Percentiles rank a stretch among this genome's conserved stretches.
Conservation (phyloP, 1,284 basidiomycete genomes). For the Sanghuangporus weigelae region DNA sequence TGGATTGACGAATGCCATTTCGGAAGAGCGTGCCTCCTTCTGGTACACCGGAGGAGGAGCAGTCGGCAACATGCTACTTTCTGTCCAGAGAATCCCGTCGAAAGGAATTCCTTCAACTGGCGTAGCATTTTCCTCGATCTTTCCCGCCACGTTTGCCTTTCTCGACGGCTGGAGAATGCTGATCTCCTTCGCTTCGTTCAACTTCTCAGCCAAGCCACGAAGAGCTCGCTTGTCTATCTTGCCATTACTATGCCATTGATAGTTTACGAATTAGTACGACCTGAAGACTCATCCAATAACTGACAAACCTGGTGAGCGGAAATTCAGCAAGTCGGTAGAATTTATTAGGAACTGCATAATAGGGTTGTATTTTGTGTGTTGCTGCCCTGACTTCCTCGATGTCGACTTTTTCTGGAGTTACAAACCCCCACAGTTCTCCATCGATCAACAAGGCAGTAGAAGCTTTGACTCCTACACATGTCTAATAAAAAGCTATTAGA, state of each 20-base stretch:
- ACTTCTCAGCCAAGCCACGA: conserved; percentile 36
- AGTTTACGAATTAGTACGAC: not conserved
- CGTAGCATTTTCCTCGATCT: not conserved
- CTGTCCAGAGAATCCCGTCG: conserved; percentile 7
- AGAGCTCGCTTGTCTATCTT: conserved; percentile 51
- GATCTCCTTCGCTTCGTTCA: conserved; percentile 16
- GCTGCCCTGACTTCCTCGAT: conserved; percentile 38
- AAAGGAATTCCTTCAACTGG: not conserved
- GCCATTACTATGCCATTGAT: conserved; percentile 32
- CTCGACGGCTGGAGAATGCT: conserved; percentile 8
- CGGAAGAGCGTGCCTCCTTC: conserved; percentile 4
- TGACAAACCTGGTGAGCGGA: conserved; percentile 44
- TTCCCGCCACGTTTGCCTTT: conserved; percentile 6
- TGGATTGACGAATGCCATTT: not conserved
- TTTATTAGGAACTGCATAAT: conserved; percentile 52
- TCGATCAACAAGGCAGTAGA: conserved; percentile 49
- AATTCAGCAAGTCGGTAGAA: conserved; percentile 39
- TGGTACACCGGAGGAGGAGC: conserved; percentile 17
- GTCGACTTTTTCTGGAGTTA: conserved; percentile 38
- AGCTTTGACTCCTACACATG: conserved; percentile 37
- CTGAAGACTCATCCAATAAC: not conserved
- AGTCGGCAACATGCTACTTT: not conserved
- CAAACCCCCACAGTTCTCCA: conserved; percentile 50
- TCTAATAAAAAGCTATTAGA: conserved; percentile 26
- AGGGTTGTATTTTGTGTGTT: conserved; percentile 46